These are phyloP conservation scores for Malus sieversii DNA, from an alignment of 306 rosid genomes.

Conservation along the genomic window DNA sequence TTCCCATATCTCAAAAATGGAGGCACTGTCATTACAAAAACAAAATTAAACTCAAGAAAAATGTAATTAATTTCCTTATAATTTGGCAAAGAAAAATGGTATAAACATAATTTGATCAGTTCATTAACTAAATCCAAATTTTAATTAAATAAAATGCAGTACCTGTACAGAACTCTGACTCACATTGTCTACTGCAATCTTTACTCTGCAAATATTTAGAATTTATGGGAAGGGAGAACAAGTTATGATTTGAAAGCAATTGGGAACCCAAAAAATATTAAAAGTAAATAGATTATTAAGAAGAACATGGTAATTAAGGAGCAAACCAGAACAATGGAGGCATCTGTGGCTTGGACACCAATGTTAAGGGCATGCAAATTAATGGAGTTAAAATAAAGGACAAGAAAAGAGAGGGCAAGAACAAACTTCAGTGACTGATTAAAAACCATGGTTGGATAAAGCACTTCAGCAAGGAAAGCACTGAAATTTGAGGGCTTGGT, in stretches of 20 bases:
- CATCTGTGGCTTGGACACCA: constrained; percentile 58
- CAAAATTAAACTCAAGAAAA: not conserved
- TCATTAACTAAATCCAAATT: not conserved
- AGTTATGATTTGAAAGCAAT: not conserved
- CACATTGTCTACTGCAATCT: constrained; percentile 78
- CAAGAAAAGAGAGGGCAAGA: constrained; percentile 11
- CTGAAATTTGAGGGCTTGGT: constrained; percentile 15
- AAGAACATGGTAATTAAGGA: not conserved
- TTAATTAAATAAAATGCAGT: not conserved
- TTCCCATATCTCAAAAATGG: constrained; percentile 88
- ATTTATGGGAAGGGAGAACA: not conserved
- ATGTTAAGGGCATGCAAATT: constrained; percentile 52
- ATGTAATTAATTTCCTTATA: not conserved
- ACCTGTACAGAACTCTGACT: constrained; percentile 92
- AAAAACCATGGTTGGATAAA: constrained; percentile 23
- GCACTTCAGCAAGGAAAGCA: constrained; percentile 1
- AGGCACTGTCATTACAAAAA: constrained; percentile 40
- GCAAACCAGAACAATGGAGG: constrained; percentile 49
- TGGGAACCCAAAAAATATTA: not conserved
- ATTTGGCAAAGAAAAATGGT: not conserved
- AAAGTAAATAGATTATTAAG: not conserved
- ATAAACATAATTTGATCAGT: not conserved
- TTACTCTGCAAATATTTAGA: constrained; percentile 42
- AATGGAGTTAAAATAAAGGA: constrained; percentile 4
- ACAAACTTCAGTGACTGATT: constrained; percentile 21